These are phyloP conservation scores for Dryadomyces sulphureus DNA, from an alignment of 2,329 filamentous ascomycete genomes.

Conservation along the genomic window DNA sequence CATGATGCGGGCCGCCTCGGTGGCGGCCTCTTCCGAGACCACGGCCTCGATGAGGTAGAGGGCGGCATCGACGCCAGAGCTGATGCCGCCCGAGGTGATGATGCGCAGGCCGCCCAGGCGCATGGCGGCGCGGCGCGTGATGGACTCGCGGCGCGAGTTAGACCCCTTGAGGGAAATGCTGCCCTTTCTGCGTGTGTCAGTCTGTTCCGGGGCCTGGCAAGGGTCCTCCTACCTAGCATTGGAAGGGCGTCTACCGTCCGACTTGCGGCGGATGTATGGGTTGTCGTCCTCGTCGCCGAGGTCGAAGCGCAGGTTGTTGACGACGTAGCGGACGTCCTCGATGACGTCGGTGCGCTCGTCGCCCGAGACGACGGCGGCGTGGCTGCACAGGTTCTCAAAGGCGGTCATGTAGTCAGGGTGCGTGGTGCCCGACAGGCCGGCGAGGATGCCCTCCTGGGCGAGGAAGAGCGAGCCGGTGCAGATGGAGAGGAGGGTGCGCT, in stretches of 20 bases:
- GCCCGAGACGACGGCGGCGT: conserved; percentile 53
- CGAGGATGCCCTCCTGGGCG: conserved; percentile 60
- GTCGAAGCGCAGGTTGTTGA: conserved; percentile 84
- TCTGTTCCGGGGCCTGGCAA: neutral
- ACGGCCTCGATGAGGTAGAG: conserved; percentile 76
- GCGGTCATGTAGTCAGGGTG: conserved; percentile 69
- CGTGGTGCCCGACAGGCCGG: conserved; percentile 67
- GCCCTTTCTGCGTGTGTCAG: conserved; percentile 46
- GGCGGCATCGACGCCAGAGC: conserved; percentile 67
- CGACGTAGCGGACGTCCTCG: conserved; percentile 68
- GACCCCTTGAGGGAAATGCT: conserved; percentile 69
- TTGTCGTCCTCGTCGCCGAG: conserved; percentile 70
- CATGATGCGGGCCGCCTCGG: conserved; percentile 59
- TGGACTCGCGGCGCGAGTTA: conserved; percentile 62
- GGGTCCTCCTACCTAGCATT: conserved; percentile 37
- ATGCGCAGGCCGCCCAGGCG: conserved; percentile 55
- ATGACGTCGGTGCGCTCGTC: conserved; percentile 70
- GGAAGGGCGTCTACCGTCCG: conserved; percentile 47
- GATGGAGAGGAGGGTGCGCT: conserved; percentile 68
- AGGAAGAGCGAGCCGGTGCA: conserved; percentile 70
- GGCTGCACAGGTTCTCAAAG: conserved; percentile 69
- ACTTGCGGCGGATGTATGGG: conserved; percentile 67
- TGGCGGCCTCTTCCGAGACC: conserved; percentile 61
- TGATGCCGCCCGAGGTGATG: conserved; percentile 66
- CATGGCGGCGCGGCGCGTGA: conserved; percentile 63